Base-by-base conservation (phyloP, 345 rosid species). In the Eucalyptus curtisii region DNA sequence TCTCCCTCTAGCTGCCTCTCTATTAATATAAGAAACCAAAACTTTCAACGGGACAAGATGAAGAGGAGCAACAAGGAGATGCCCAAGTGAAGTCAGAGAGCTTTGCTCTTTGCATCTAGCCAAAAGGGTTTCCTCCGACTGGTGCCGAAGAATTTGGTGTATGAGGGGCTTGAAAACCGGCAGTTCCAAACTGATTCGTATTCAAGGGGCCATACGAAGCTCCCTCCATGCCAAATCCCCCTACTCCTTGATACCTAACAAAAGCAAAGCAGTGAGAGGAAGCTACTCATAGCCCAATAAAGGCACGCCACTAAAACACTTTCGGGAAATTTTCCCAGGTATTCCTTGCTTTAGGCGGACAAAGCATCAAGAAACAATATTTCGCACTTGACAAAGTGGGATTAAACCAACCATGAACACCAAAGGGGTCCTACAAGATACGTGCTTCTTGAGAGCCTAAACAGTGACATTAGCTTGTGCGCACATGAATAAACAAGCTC, bases 81-180 rank as follows among this genome's bases (percentile, higher is more conserved):
- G 93, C 92, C 19, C 59, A 55, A 86, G 25, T 48, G 47, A 87
- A 81, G 49, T 85, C 61, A 81, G 53, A 48, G 89, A 88, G 42
- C 85, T 66, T 86, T 40, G 50, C 87, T 59, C 84, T 89, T 85
- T 49, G 30, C 37, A 33, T 88, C 94, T 92, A 95, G 64, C 96
- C 96, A 89, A 94, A 94, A n/a, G 98, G 96, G 92, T 94, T 96
- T 45, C 96, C 95, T 81, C 97, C 94, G 31, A 89, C 91, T n/a
- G 95, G 93, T 47, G 96, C 86, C 87, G 89, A 93, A 64, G 95
- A 92, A 49, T 89, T 92, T 4, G 88, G 87, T 45, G 94, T 13
- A 68, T 93, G 88, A 31, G 95, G 89, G 45, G 92, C 93, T 19
- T 94, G 87, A 71, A 91, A 93, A 37, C 93, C 92, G 81, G 94